These are phyloP conservation scores for Ophiocordyceps camponoti-floridani DNA, from an alignment of 2,329 filamentous ascomycete species.

Conservation along the genomic window DNA sequence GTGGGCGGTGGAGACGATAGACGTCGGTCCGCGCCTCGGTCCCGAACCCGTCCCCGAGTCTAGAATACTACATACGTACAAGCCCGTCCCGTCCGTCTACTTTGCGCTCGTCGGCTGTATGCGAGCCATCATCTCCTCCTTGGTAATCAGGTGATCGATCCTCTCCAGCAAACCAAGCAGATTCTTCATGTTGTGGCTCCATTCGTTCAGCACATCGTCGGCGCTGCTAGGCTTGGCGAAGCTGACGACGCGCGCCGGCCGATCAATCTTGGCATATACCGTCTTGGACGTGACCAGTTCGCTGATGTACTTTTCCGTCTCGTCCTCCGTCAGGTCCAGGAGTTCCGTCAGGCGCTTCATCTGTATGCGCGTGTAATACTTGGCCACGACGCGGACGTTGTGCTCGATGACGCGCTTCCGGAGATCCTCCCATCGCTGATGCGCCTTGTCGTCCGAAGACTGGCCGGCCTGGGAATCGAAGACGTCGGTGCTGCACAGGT, in stretches of 20 bases:
- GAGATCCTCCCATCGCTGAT: constrained; percentile 80
- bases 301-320: constrained; percentile 98
- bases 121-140: constrained; percentile 99
- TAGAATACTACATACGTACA: too few relatives aligned
- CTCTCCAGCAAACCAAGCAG: constrained; percentile 69
- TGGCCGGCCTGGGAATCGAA: constrained; percentile 53
- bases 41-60: too few relatives aligned
- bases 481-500: constrained; percentile 77
- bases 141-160: constrained; percentile 95
- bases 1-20: too few relatives aligned
- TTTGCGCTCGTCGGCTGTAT: constrained; percentile 50
- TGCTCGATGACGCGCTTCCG: constrained; percentile 98
- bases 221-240: constrained; percentile 91
- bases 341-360: constrained; percentile 81
- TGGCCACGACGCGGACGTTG: constrained; percentile 92
- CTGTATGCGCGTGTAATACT: constrained; percentile 96
- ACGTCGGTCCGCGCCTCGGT: too few relatives aligned
- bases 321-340: constrained; percentile 79
- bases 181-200: constrained; percentile 97
- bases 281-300: constrained; percentile 95
- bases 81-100: constrained; percentile 10
- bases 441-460: constrained; percentile 60
- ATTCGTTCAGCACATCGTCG: constrained; percentile 94
- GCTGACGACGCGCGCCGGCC: constrained; percentile 77
- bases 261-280: constrained; percentile 92